Percentiles rank a stretch among this genome's conserved stretches.
Conservation (phyloP, 73 alveolate species). For the Paramecium biaurelia region DNA sequence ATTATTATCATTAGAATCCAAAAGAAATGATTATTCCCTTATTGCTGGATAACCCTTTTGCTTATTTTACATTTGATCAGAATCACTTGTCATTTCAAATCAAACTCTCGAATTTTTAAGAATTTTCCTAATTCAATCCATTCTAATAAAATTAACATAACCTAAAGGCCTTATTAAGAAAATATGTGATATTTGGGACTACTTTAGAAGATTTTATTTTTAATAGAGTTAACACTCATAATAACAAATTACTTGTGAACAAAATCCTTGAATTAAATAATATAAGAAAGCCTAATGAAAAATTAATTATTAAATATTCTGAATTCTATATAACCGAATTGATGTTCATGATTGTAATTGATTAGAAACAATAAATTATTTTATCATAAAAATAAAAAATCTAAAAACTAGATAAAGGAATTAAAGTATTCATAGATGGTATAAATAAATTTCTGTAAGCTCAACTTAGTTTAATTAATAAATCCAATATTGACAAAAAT, state of each 20-base stretch:
- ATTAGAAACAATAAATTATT: not conserved
- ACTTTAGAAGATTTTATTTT: not conserved
- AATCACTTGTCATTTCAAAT: not conserved
- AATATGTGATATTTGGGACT: not conserved
- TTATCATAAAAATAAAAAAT: not conserved
- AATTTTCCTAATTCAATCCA: not conserved
- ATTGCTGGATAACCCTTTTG: not conserved
- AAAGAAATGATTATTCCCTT: not conserved
- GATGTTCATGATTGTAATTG: conserved; percentile 6
- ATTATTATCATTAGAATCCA: not conserved
- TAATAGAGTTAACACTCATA: not conserved
- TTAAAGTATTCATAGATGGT: not conserved
- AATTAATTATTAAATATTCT: not conserved
- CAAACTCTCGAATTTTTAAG: not conserved
- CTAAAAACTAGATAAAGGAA: not conserved
- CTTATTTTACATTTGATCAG: not conserved
- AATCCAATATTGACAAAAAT: not conserved
- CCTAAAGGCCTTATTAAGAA: not conserved
- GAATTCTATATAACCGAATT: not conserved
- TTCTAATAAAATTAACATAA: not conserved
- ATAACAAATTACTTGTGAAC: not conserved
- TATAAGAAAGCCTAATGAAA: not conserved
- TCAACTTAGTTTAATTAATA: not conserved
- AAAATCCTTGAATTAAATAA: not conserved
- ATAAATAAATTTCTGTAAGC: not conserved